Conservation (phyloP, 2,329 filamentous ascomycete genomes). For the Ilyonectria sp. region DNA sequence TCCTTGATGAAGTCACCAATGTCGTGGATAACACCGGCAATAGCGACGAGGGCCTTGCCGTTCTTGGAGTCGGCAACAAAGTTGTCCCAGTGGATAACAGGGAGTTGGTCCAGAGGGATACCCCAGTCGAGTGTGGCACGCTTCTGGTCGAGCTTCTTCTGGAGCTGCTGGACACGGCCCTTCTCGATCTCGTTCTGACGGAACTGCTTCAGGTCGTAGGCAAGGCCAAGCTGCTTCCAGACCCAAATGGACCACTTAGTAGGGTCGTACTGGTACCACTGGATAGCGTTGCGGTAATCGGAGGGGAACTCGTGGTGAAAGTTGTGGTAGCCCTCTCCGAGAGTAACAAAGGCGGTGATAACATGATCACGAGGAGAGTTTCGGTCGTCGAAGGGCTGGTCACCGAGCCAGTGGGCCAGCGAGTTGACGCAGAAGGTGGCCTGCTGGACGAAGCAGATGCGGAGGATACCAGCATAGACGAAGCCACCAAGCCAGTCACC, state of each 20-base stretch:
- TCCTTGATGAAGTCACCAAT: constrained; percentile 88
- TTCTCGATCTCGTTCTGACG: constrained; percentile 93
- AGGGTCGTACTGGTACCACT: constrained; percentile 93
- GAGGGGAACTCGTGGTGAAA: constrained; percentile 97
- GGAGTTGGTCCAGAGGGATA: constrained; percentile 86
- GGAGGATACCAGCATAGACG: constrained; percentile 87
- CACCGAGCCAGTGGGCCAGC: constrained; percentile 90
- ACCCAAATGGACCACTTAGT: constrained; percentile 91
- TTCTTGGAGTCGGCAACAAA: constrained; percentile 83
- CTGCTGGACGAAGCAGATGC: constrained; percentile 92
- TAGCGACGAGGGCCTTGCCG: constrained; percentile 81
- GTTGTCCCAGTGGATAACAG: constrained; percentile 89
- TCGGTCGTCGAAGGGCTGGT: constrained; percentile 93
- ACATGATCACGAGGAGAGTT: constrained; percentile 92
- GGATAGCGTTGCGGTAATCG: constrained; percentile 92
- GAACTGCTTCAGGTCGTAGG: constrained; percentile 92
- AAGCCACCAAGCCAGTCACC: constrained; percentile 86
- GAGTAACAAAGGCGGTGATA: constrained; percentile 86
- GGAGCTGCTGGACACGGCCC: constrained; percentile 87
- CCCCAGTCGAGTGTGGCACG: constrained; percentile 88
- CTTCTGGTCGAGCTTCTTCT: constrained; percentile 95
- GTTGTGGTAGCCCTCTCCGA: constrained; percentile 94
- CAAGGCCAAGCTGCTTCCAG: constrained; percentile 88
- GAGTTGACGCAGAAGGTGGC: constrained; percentile 96
- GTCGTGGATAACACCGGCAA: constrained; percentile 90